Base-by-base conservation (phyloP, 768 basidiomycete species). In the Leccinellum rugosiceps region DNA sequence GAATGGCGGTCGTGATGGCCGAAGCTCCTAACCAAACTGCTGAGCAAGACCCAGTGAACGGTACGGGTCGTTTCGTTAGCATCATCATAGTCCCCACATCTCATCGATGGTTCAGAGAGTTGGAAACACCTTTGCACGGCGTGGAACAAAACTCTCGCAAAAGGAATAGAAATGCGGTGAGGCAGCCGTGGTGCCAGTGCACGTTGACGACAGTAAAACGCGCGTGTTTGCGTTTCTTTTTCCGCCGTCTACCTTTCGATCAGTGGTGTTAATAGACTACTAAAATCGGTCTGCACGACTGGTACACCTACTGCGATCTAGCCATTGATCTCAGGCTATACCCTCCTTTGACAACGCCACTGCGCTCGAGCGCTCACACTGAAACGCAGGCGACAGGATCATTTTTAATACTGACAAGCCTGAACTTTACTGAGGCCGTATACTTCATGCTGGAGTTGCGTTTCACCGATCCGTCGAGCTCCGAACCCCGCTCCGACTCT, bases 1-100 rank as follows among this genome's bases (percentile, higher is more conserved):
- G 76, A 13, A 70, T 77, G 55, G 76, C 76, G 3, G 66, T 77
- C n/a, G 72, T 77, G 21, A 71, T 76, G 41, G 75, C 72, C 11
- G 75, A 75, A 52, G 61, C 70, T 43, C 68, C 74, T 10, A 62
- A 63, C 4, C 74, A 57, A 50, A 68, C 62, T 13, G 59, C 60
- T 4, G 21, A 63, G 26, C 13, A 3, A 13, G 50, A 70, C 31
- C 55, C 54, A 7, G 62, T 68, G n/a, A 31, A 62, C 13, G 48
- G 68, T 70, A 28, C 44, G 68, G 43, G n/a, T 14, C 3, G 2
- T 44, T 17, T 26, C 15, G 13, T 11, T 41, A 2, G n/a, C 19
- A 25, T 53, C 3, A 2, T n/a, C 19, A 9, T 43, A 13, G 6
- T 1, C 21, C 10, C 41, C 14, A 26, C 21, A 5, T 34, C 54